Evolutionary conservation across 495 filamentous ascomycete species (phyloP), one percentile per base, ranked within the genome.

Genomic region (Aspergillus sparsus): DNA sequence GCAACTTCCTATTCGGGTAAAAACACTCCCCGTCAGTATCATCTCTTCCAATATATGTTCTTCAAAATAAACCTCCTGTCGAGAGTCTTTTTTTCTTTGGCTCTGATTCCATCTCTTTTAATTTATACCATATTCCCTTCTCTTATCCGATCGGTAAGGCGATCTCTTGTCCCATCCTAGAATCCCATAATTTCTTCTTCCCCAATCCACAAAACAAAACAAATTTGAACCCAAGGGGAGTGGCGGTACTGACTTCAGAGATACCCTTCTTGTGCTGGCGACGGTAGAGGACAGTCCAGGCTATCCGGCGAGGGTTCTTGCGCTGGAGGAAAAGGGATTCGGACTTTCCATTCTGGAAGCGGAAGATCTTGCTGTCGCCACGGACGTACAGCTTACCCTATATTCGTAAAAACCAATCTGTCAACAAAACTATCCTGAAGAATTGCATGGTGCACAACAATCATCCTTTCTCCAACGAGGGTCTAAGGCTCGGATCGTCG

Each of bases 191-290:
- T n/a, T 35, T 55, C 55, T 51, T 16, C 47, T 18, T 39, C n/a
- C 56, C 55, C 55, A 27, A 35, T 27, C 41, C 51, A 35, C 58
- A 70, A 63, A 59, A 62, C 62, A 58, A 52, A 57, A 7, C 16
- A 18, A 56, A 47, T 27, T 59, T 41, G n/a, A 61, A 62, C 32
- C 57, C 55, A 62, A 55, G 66, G 63, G 63, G 50, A 57, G 44
- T 33, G 70, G 65, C 66, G 64, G 65, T 56, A 81, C 89, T 81
- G 86, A 98, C 94, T 91, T 99, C 94, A 85, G 93, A 94, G 84
- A 98, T 93, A 88, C 94, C 94, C 91, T 99, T 99, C 86, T 91
- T 93, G 87, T 97, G 93, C 83, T 96, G 92, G 80, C 93, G 88
- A 80, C 94, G 87, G 88, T 86, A 99, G 60, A 99, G 90, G 68